A percentile compares a stretch with the other conserved stretches of the same genome.
Evolutionary conservation across 176 grass and related monocot genomes (phyloP).

Genomic region (Triticum monococcum): DNA sequence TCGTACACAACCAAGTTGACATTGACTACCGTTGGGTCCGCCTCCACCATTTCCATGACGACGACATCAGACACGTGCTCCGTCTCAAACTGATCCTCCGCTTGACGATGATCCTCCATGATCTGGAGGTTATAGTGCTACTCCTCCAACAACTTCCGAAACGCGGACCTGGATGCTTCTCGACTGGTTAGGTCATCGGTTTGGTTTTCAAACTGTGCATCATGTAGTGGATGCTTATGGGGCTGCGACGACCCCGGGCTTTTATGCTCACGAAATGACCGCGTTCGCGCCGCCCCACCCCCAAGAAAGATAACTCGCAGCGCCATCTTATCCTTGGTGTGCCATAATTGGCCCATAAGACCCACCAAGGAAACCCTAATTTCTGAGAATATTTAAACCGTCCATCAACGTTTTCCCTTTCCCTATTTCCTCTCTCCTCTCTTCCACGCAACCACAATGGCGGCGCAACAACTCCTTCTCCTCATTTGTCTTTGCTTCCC

Average conservation of each 20-base stretch:
- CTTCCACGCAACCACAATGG: not conserved
- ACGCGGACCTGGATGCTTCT: too few species aligned
- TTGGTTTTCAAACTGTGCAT: too few species aligned
- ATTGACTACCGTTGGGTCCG: too few species aligned
- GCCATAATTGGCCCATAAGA: not conserved
- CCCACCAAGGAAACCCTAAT: not conserved
- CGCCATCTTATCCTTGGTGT: not conserved
- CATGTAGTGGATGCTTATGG: too few species aligned
- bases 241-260: not conserved
- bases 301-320: not conserved
- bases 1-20: too few species aligned
- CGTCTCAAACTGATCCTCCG: too few species aligned
- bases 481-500: not conserved
- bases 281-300: not conserved
- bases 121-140: too few species aligned
- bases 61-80: too few species aligned
- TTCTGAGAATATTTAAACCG: not conserved
- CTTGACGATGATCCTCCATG: too few species aligned
- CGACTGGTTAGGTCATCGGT: too few species aligned
- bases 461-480: not conserved
- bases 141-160: too few species aligned
- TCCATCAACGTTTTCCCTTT: not conserved
- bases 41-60: too few species aligned
- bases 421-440: not conserved
- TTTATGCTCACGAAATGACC: not conserved